Percentiles rank a stretch among this genome's conserved stretches.
Conservation (phyloP, 2,329 filamentous ascomycete species). For the Fusarium tupiense region DNA sequence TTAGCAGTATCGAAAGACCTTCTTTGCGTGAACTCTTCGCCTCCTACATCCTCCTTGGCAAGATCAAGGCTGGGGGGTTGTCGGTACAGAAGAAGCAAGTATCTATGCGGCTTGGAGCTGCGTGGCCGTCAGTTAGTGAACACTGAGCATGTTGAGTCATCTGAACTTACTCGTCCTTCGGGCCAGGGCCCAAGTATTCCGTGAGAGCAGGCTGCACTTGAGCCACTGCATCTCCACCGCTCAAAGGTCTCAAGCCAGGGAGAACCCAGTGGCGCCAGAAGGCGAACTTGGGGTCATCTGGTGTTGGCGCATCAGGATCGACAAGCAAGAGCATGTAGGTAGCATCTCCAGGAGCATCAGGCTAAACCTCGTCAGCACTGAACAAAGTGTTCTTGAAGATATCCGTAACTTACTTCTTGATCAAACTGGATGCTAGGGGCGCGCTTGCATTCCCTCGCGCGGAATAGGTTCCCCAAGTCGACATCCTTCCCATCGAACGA, state of each 20-base stretch:
- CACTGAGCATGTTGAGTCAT: background rate
- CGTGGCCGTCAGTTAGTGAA: background rate
- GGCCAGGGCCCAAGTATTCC: constrained; percentile 56
- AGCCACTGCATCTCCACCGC: constrained; percentile 35
- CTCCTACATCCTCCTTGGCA: constrained; percentile 55
- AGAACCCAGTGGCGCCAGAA: constrained; percentile 66
- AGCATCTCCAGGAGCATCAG: constrained; percentile 39
- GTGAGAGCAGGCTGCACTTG: constrained; percentile 51
- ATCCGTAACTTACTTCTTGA: constrained; percentile 40
- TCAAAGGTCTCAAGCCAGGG: constrained; percentile 49
- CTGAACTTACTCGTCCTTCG: constrained; percentile 56
- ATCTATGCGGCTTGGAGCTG: constrained; percentile 60
- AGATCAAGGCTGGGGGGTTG: constrained; percentile 51
- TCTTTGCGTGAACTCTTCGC: constrained; percentile 57
- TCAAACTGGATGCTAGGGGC: constrained; percentile 51
- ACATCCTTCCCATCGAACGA: constrained; percentile 48
- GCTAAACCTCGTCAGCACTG: constrained; percentile 11
- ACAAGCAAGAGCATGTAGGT: constrained; percentile 60
- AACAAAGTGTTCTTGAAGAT: background rate
- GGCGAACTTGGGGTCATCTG: constrained; percentile 63
- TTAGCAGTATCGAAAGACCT: constrained; percentile 53
- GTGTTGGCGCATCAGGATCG: constrained; percentile 65
- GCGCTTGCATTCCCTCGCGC: constrained; percentile 50
- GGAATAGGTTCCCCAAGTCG: constrained; percentile 52
- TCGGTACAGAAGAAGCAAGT: constrained; percentile 57